These are phyloP conservation scores for Xylariales sp. DNA, from an alignment of 2,329 filamentous ascomycete genomes.

Conservation along the genomic window DNA sequence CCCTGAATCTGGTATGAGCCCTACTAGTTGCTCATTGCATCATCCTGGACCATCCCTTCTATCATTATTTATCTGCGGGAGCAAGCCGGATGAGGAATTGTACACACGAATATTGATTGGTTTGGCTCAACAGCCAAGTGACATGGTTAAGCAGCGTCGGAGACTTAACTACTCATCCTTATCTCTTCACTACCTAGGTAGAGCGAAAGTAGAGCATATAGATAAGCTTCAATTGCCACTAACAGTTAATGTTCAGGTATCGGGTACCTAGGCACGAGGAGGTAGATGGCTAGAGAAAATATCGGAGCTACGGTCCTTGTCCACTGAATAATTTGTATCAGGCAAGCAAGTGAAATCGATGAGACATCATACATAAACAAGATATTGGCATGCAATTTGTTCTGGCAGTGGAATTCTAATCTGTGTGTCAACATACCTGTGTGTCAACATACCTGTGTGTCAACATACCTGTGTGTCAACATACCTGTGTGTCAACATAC, in stretches of 20 bases:
- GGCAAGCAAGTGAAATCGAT: constrained; percentile 2
- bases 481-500: constrained; percentile 3
- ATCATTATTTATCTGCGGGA: too few species aligned
- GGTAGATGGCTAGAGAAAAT: constrained; percentile 4
- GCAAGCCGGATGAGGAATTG: not conserved
- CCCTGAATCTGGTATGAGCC: too few species aligned
- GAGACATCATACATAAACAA: constrained; percentile 10
- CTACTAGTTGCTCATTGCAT: too few species aligned
- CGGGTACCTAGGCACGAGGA: not conserved
- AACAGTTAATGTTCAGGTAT: not conserved
- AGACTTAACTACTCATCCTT: not conserved
- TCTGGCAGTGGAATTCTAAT: constrained; percentile 11
- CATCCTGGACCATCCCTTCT: too few species aligned
- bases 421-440: constrained; percentile 1
- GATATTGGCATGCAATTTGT: constrained; percentile 9
- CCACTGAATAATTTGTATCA: constrained; percentile 5
- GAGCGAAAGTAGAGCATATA: not conserved
- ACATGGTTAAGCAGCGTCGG: too few species aligned
- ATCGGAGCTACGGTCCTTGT: constrained; percentile 5
- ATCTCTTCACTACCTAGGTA: not conserved
- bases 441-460: too few species aligned
- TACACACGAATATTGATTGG: not conserved
- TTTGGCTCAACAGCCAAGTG: not conserved
- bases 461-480: too few species aligned
- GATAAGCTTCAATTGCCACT: not conserved